A percentile compares a stretch with the other conserved stretches of the same genome.
These are phyloP conservation scores for Gleditsia sinensis DNA, from an alignment of 306 rosid genomes.

Conservation along the genomic window DNA sequence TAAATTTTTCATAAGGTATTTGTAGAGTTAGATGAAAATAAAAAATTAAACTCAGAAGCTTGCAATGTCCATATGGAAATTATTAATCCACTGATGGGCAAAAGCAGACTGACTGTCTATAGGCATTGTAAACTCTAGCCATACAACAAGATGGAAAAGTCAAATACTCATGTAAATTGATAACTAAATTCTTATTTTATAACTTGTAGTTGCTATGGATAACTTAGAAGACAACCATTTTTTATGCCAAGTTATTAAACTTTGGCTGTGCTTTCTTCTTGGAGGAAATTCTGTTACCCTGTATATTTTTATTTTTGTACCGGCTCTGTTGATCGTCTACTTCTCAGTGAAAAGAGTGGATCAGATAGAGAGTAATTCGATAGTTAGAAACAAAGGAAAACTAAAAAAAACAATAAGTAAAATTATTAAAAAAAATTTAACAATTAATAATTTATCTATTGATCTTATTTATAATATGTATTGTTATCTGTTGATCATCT, in stretches of 20 bases:
- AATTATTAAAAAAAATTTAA: too few species aligned
- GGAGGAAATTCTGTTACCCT: background rate
- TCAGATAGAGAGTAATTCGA: too few species aligned
- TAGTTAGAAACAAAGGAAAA: too few species aligned
- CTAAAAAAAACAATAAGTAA: too few species aligned
- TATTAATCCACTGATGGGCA: too few species aligned
- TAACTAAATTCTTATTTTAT: constrained; percentile 25
- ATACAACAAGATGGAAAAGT: background rate
- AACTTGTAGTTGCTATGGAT: constrained; percentile 3
- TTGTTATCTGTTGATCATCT: background rate
- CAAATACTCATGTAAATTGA: background rate
- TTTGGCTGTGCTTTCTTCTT: constrained; percentile 1
- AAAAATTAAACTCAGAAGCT: too few species aligned
- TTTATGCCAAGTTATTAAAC: constrained; percentile 6
- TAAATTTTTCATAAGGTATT: too few species aligned
- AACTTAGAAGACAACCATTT: background rate
- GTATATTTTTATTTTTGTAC: constrained; percentile 1
- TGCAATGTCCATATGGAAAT: too few species aligned
- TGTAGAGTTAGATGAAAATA: too few species aligned
- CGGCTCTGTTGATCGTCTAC: background rate
- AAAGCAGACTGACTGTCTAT: background rate
- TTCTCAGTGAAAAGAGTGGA: too few species aligned
- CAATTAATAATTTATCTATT: too few species aligned
- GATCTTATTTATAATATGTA: too few species aligned
- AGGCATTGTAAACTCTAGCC: background rate